Evolutionary conservation across 768 basidiomycete genomes (phyloP), one percentile per base, ranked within the genome.

Genomic region (Trametes punicea): DNA sequence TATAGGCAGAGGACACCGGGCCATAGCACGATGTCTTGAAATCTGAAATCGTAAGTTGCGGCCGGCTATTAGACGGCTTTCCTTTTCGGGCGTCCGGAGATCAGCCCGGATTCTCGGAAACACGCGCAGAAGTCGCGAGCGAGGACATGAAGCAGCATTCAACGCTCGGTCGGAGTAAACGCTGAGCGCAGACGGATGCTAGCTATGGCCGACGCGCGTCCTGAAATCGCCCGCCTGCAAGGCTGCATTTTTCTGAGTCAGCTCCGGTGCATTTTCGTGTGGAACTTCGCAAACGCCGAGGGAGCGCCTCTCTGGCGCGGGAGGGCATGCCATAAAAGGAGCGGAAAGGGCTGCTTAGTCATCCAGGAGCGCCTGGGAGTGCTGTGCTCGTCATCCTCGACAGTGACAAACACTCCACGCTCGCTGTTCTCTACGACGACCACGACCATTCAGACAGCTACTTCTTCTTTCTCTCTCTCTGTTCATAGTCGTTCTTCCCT

Each of bases 381-480:
- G 54, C 59, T 52, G 59, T 60, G 54, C 55, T 62, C 62, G 63
- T 67, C 65, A 62, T 64, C 62, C 53, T 61, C 45, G 34, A 59
- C 62, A 58, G 55, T 60, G 63, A 61, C 65, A 59, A 62, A 63
- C 55, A 62, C 61, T 60, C 56, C 56, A 58, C 59, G 50, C 61
- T 65, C 67, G 53, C 62, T 62, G 65, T 64, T 55, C 54, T 50
- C 55, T 51, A 65, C 67, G 59, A 63, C 64, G 61, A 59, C 63
- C 52, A 64, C 66, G 59, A 61, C 57, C 55, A 51, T 48, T 44
- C 57, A 41, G 45, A 55, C 62, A 50, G 34, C 34, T 36, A 51
- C 50, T 26, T 44, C 27, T 23, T 23, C 36, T 31, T 51, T 51
- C 36, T 58, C 46, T 46, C 50, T 46, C 46, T 61, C 36, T 61